Evolutionary conservation across 805 yeast species (phyloP), one percentile per base, ranked within the genome.

Genomic region (Lachancea cidri): DNA sequence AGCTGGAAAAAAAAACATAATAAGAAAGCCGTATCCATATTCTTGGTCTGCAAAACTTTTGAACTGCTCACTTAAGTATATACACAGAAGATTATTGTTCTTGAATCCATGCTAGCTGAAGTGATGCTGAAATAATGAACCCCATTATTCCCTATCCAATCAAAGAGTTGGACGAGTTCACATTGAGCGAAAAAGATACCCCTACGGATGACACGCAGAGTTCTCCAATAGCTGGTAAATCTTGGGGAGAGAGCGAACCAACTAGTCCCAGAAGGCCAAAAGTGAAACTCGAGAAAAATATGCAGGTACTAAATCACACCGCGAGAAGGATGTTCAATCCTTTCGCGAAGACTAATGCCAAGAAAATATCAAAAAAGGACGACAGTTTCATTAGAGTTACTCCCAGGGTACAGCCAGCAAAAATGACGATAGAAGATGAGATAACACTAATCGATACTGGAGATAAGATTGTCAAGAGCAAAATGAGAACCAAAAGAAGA

Each of bases 81-180:
- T n/a, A n/a, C n/a, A n/a, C n/a, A n/a, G n/a, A n/a, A n/a, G n/a
- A n/a, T n/a, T n/a, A n/a, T n/a, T n/a, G n/a, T n/a, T n/a, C n/a
- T n/a, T n/a, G n/a, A n/a, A n/a, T n/a, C n/a, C n/a, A n/a, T n/a
- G n/a, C n/a, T n/a, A n/a, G n/a, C n/a, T n/a, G n/a, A n/a, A 11
- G 27, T 22, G 11, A 22, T 30, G 35, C 17, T 16, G 35, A 7
- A 33, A 15, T 5, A 15, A 33, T 17, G 22, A 5, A 6, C n/a
- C 18, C 33, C 17, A 29, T 35, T 34, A 39, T 34, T 17, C 47
- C 47, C 3, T 44, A 44, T 27, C 47, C 47, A 9, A 17, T 33
- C n/a, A 33, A 24, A 22, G 47, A 44, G 13, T 20, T 38, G 13
- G 47, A 44, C 17, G 38, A 29, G 5, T 39, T 39, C 19, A 25